phyloP scores from a whole-genome alignment of 2,329 filamentous ascomycete genomes.

The Venturia oleaginea region DNA sequence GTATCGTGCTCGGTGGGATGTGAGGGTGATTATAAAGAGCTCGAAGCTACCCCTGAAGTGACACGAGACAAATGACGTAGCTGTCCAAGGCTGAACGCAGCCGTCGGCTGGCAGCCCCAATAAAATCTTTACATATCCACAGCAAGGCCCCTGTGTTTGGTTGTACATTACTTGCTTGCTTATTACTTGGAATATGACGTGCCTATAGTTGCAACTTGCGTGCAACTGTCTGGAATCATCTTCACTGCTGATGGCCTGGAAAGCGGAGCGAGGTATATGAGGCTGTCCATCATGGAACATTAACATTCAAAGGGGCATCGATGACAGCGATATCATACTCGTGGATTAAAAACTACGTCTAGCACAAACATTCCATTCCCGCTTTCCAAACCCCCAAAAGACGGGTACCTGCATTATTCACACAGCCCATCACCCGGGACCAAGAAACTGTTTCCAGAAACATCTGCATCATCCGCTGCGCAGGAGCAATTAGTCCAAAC shows the following conservation, averaged over 20 bases:
- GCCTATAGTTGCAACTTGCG: not conserved
- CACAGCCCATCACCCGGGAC: not conserved
- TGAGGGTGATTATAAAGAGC: constrained; percentile 6
- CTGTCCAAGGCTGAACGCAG: not conserved
- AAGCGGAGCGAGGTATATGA: not conserved
- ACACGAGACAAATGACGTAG: not conserved
- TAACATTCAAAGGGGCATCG: not conserved
- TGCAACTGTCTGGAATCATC: not conserved
- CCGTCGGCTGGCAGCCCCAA: too few species aligned
- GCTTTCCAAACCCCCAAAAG: constrained; percentile 10
- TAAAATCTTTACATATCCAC: not conserved
- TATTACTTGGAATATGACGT: constrained; percentile 5
- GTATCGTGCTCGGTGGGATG: not conserved
- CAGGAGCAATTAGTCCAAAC: constrained; percentile 8
- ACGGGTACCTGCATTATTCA: constrained; percentile 13
- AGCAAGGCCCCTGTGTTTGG: not conserved
- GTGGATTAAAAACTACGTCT: not conserved
- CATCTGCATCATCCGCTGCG: constrained; percentile 1
- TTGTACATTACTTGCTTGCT: not conserved
- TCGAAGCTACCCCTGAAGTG: not conserved
- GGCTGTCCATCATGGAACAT: not conserved
- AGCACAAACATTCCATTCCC: constrained; percentile 2
- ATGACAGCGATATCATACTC: not conserved
- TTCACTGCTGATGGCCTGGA: not conserved
- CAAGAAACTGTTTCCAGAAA: constrained; percentile 13